phyloP scores from a whole-genome alignment of 169 alveolate genomes.

The Perkinsus marinus region DNA sequence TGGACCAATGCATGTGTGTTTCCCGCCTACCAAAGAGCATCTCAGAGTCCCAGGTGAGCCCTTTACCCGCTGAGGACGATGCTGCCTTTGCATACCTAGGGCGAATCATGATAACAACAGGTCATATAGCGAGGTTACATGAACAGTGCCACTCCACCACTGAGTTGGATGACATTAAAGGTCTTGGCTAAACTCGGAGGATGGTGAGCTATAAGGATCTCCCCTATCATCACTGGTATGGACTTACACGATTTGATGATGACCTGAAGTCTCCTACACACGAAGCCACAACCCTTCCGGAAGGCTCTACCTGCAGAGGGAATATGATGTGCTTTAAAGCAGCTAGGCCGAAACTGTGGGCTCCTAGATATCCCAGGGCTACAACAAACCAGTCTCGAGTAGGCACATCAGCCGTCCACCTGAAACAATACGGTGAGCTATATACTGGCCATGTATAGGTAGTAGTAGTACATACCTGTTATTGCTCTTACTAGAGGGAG shows the following conservation, averaged over 20 bases:
- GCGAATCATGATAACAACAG: too few relatives aligned
- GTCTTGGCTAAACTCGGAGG: neutral
- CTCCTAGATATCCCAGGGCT: neutral
- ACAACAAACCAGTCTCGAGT: neutral
- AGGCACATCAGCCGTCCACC: neutral
- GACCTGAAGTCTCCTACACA: neutral
- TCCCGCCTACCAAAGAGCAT: neutral
- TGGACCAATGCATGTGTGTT: neutral
- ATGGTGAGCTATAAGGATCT: neutral
- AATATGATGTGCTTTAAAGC: neutral
- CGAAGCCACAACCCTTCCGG: neutral
- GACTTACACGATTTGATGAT: neutral
- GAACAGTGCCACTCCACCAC: neutral
- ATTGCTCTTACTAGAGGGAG: neutral
- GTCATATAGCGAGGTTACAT: neutral
- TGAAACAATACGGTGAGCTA: neutral
- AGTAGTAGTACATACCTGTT: neutral
- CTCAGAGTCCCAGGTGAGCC: neutral
- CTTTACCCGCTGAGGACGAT: neutral
- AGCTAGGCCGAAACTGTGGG: neutral
- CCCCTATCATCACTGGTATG: constrained; percentile 1
- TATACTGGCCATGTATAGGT: neutral
- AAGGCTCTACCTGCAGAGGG: neutral
- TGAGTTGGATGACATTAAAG: neutral
- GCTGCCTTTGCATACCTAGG: neutral